phyloP scores from a whole-genome alignment of 306 rosid species.

The Pyrus pyrifolia region DNA sequence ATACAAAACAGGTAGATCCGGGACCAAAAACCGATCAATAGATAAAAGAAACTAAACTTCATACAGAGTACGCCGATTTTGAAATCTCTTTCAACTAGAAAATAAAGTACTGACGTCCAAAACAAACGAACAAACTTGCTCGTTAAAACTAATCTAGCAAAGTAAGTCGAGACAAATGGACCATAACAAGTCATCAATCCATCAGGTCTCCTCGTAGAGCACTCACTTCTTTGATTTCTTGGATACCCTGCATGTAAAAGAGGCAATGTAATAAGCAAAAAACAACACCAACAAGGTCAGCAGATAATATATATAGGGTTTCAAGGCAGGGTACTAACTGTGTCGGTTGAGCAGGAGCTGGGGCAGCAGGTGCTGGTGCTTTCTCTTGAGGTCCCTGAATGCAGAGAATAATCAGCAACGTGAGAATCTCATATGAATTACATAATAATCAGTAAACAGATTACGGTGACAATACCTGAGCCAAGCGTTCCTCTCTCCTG shows the following conservation, averaged over 20 bases:
- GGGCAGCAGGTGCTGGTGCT: conserved; percentile 21
- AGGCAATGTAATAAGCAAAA: not conserved
- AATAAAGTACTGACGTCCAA: conserved; percentile 28
- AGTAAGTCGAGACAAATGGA: conserved; percentile 4
- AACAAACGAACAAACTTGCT: conserved; percentile 23
- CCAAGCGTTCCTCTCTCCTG: conserved; percentile 89
- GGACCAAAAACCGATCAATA: not conserved
- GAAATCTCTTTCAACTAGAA: conserved; percentile 32
- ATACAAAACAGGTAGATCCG: not conserved
- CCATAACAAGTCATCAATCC: conserved; percentile 11
- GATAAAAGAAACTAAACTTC: not conserved
- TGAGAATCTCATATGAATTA: not conserved
- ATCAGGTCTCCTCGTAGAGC: not conserved
- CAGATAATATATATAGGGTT: not conserved
- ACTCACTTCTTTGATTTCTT: conserved; percentile 73
- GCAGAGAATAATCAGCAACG: not conserved
- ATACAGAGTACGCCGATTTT: conserved; percentile 16
- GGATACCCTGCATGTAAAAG: conserved; percentile 45
- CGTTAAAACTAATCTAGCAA: conserved; percentile 47
- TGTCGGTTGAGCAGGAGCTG: conserved; percentile 45
- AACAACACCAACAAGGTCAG: not conserved
- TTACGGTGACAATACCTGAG: conserved; percentile 42
- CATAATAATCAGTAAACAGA: not conserved
- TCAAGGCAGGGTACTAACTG: conserved; percentile 41
- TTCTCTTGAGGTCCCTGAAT: conserved; percentile 79